These are phyloP conservation scores for Limnanthes douglasii DNA, from an alignment of 345 rosid species.

Conservation along the genomic window DNA sequence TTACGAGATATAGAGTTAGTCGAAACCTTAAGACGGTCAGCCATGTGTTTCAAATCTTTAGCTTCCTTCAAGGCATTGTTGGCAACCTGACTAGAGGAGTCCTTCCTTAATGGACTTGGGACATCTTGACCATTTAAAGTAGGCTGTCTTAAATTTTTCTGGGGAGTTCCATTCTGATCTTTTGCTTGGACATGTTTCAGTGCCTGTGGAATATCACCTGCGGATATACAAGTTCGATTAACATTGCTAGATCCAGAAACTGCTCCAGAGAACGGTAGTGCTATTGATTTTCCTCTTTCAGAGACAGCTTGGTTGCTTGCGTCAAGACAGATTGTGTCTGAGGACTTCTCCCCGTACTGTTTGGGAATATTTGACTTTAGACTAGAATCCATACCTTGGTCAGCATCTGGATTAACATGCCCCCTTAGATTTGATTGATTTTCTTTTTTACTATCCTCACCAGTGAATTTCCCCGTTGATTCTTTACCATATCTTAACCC, in stretches of 20 bases:
- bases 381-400: constrained; percentile 21
- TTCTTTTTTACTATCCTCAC: constrained; percentile 22
- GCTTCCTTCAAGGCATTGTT: constrained; percentile 80
- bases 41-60: constrained; percentile 77
- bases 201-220: no score
- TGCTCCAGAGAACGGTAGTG: constrained; percentile 25
- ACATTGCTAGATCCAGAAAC: no score
- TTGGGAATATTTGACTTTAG: constrained; percentile 26
- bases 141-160: constrained; percentile 9
- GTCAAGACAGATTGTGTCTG: constrained; percentile 9
- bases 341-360: constrained; percentile 19
- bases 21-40: constrained; percentile 86
- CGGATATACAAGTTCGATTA: no score
- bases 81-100: constrained; percentile 35
- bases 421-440: constrained; percentile 10
- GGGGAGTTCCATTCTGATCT: constrained; percentile 7
- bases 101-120: constrained; percentile 20
- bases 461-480: constrained; percentile 20
- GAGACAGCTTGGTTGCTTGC: constrained; percentile 15
- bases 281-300: constrained; percentile 18
- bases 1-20: constrained; percentile 3
- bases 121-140: constrained; percentile 14
- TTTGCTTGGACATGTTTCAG: no score
- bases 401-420: constrained; percentile 22
- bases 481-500: constrained; percentile 27